Conservation (phyloP, 345 rosid genomes). For the Syzygium oleosum region DNA sequence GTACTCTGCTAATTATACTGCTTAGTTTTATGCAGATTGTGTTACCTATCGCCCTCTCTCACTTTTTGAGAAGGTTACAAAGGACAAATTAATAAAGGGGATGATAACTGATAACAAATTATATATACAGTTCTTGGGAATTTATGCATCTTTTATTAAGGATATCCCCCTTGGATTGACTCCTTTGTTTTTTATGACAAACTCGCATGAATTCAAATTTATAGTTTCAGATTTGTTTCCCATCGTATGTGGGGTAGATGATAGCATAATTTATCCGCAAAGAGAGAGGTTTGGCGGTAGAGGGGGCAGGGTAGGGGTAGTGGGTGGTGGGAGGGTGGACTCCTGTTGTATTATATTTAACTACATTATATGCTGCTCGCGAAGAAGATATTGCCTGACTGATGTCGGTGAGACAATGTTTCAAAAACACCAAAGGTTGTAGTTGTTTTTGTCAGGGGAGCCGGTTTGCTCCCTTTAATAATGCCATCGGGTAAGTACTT, state of each 20-base stretch:
- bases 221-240: background rate
- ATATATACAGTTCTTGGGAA: background rate
- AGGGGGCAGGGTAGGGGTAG: background rate
- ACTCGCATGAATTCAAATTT: background rate
- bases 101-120: background rate
- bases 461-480: background rate
- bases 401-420: background rate
- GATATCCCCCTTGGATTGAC: background rate
- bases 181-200: background rate
- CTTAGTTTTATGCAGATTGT: background rate
- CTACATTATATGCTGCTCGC: background rate
- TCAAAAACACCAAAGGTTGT: background rate
- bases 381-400: background rate
- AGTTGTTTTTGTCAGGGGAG: background rate
- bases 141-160: background rate
- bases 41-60: background rate
- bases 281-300: background rate
- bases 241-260: background rate
- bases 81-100: background rate
- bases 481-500: background rate
- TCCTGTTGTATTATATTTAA: background rate
- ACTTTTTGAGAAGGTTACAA: background rate
- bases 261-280: background rate
- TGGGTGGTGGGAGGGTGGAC: background rate
- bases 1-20: background rate